phyloP scores from a whole-genome alignment of 108 stramenopile genomes.

The Cafeteria roenbergensis region DNA sequence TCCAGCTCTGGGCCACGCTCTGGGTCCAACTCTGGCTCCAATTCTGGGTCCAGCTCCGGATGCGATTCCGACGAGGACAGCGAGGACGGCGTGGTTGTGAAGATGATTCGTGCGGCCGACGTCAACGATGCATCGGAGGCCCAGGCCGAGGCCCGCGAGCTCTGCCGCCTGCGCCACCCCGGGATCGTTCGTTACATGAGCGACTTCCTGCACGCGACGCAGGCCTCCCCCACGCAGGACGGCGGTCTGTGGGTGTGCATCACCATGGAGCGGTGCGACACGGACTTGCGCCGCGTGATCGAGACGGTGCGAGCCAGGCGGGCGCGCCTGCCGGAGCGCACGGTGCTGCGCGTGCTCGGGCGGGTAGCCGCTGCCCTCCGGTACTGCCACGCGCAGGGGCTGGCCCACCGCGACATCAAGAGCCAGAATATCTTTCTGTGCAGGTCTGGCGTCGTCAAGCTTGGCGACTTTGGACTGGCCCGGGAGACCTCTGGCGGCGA shows the following conservation, averaged over 20 bases:
- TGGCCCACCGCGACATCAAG: background rate
- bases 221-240: background rate
- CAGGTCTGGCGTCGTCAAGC: too few species aligned
- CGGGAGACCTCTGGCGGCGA: too few species aligned
- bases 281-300: background rate
- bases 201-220: slow-evolving; percentile 4
- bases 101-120: background rate
- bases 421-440: too few species aligned
- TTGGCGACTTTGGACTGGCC: too few species aligned
- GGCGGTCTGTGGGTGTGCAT: slow-evolving; percentile 1
- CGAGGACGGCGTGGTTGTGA: background rate
- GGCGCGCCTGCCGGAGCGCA: background rate
- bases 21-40: background rate
- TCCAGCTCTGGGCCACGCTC: background rate
- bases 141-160: background rate
- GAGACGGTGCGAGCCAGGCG: background rate
- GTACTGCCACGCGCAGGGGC: background rate
- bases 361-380: background rate
- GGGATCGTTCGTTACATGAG: background rate
- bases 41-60: background rate
- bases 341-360: background rate
- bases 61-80: background rate
- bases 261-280: background rate
- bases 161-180: background rate
- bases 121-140: background rate